Evolutionary conservation across 371 early-diverging fungal species (phyloP).

Genomic region (Mucor piriformis): DNA sequence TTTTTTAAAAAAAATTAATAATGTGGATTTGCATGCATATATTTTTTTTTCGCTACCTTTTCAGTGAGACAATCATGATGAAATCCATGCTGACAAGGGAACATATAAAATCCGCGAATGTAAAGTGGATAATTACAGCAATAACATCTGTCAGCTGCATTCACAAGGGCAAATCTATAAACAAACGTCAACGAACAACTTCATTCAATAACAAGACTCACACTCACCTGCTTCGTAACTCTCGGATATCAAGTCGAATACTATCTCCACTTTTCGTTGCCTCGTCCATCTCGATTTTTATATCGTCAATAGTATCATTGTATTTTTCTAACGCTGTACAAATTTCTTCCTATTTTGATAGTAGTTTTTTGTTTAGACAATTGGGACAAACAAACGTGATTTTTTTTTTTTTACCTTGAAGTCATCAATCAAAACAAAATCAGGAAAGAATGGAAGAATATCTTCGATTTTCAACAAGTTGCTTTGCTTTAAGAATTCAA

Average conservation of each 20-base stretch:
- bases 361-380: not conserved
- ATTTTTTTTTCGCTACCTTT: constrained; percentile 42
- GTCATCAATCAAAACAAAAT: constrained; percentile 93
- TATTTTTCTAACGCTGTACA: constrained; percentile 86
- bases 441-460: constrained; percentile 93
- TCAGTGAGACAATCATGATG: constrained; percentile 86
- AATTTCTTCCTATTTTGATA: constrained; percentile 72
- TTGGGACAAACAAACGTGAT: too few species aligned
- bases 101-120: constrained; percentile 88
- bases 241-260: constrained; percentile 79
- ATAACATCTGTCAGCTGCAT: constrained; percentile 80
- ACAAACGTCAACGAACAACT: not conserved
- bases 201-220: not conserved
- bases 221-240: constrained; percentile 67
- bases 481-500: constrained; percentile 78
- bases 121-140: constrained; percentile 77
- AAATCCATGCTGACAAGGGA: constrained; percentile 94
- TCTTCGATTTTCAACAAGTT: constrained; percentile 94
- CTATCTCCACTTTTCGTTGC: constrained; percentile 84
- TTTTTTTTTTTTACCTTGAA: constrained; percentile 84
- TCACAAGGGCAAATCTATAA: constrained; percentile 75
- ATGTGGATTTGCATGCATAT: too few species aligned
- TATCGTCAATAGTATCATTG: constrained; percentile 76
- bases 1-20: not conserved
- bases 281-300: constrained; percentile 91